A percentile compares a stretch with the other conserved stretches of the same genome.
Conservation (phyloP, 2,329 filamentous ascomycete genomes). For the Dactylellina sp. region DNA sequence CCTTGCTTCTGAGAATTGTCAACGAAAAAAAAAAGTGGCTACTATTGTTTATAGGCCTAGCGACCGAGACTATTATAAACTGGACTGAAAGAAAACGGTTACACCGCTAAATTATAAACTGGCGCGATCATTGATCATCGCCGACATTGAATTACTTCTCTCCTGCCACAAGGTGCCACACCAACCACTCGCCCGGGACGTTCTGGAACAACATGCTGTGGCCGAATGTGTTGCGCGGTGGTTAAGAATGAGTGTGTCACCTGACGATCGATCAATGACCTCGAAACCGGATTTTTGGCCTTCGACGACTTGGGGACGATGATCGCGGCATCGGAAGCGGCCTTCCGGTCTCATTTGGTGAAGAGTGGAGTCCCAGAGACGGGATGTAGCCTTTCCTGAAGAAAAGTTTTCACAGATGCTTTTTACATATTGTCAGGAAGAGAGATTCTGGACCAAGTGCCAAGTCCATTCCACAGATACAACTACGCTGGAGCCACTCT, state of each 20-base stretch:
- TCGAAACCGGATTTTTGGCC: constrained; percentile 38
- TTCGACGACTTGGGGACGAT: constrained; percentile 8
- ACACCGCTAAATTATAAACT: too few relatives aligned
- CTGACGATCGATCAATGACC: constrained; percentile 9
- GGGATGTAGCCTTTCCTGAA: not conserved
- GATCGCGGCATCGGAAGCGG: constrained; percentile 44
- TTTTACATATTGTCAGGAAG: not conserved
- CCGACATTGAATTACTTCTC: too few relatives aligned
- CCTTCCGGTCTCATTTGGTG: constrained; percentile 24
- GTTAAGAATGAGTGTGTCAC: constrained; percentile 39
- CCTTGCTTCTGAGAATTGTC: too few relatives aligned
- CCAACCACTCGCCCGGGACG: not conserved
- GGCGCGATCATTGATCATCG: too few relatives aligned
- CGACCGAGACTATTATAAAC: too few relatives aligned
- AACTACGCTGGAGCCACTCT: not conserved
- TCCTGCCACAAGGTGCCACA: not conserved
- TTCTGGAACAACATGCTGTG: not conserved
- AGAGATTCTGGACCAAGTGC: constrained; percentile 3
- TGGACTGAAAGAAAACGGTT: too few relatives aligned
- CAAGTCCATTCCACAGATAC: not conserved
- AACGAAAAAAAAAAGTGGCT: too few relatives aligned
- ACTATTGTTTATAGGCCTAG: too few relatives aligned
- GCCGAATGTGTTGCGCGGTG: constrained; percentile 31
- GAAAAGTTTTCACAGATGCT: too few relatives aligned
- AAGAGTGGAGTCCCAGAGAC: constrained; percentile 1